Evolutionary conservation across 208 protist species (phyloP).

Genomic region (Spongospora subterranea): DNA sequence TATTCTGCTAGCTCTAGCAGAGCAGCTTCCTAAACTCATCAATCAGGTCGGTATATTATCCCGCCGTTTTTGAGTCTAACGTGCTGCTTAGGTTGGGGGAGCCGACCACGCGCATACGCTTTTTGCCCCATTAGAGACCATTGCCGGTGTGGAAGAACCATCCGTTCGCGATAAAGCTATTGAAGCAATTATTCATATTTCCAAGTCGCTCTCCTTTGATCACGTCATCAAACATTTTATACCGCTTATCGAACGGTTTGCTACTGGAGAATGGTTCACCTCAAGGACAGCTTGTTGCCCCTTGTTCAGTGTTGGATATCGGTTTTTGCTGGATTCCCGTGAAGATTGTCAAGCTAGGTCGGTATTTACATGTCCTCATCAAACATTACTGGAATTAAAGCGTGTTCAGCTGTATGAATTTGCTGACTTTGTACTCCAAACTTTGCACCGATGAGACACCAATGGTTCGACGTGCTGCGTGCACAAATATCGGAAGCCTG

Average conservation of each 20-base stretch:
- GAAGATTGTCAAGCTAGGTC: no score
- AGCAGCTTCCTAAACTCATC: slow-evolving; percentile 46
- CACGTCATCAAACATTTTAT: slow-evolving; percentile 30
- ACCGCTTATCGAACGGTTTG: slow-evolving; percentile 58
- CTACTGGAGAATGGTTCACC: slow-evolving; percentile 61
- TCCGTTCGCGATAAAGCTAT: slow-evolving; percentile 59
- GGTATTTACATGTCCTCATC: slow-evolving; percentile 40
- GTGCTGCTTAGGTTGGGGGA: slow-evolving; percentile 28
- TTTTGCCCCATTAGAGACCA: slow-evolving; percentile 57
- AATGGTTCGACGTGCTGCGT: slow-evolving; percentile 61
- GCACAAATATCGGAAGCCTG: slow-evolving; percentile 40
- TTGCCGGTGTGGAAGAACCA: slow-evolving; percentile 58
- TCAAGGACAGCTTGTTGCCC: slow-evolving; percentile 41
- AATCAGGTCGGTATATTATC: background rate
- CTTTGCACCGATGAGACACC: slow-evolving; percentile 61
- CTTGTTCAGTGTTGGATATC: slow-evolving; percentile 55
- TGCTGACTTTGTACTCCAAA: slow-evolving; percentile 49
- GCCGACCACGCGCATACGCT: slow-evolving; percentile 39
- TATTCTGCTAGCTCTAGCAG: slow-evolving; percentile 54
- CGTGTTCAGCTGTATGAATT: background rate
- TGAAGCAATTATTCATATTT: slow-evolving; percentile 49
- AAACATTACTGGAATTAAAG: no score
- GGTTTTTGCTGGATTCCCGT: background rate
- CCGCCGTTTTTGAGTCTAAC: background rate
- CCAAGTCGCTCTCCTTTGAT: background rate